phyloP scores from a whole-genome alignment of 1,284 basidiomycete species.

The Sporisorium reilianum region DNA sequence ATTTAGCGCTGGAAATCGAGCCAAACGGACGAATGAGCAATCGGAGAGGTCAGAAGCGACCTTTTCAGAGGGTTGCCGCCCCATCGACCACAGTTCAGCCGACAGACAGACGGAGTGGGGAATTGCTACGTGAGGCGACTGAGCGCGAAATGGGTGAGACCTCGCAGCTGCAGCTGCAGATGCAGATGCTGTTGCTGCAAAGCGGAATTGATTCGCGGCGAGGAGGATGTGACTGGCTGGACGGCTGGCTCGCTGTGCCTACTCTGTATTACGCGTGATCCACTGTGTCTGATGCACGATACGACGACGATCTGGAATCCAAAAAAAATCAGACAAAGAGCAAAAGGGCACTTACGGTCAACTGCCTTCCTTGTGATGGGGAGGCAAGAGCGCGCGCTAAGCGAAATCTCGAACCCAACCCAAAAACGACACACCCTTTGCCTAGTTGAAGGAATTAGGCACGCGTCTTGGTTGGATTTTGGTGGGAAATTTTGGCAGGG shows the following conservation, averaged over 20 bases:
- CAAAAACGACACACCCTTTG: too few species aligned
- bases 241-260: neutral
- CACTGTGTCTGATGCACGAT: neutral
- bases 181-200: too few species aligned
- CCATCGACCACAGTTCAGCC: constrained; percentile 1
- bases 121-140: neutral
- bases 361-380: neutral
- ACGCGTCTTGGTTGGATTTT: too few species aligned
- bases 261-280: neutral
- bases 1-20: neutral
- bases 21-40: constrained; percentile 6
- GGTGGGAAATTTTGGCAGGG: too few species aligned
- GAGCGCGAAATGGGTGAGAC: constrained; percentile 2
- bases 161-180: neutral
- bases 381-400: neutral
- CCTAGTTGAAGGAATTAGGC: too few species aligned
- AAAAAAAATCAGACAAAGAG: neutral
- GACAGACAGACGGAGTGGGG: neutral
- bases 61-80: neutral
- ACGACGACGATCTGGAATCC: neutral
- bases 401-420: neutral
- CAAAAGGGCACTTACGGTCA: neutral
- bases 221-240: neutral
- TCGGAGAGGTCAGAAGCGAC: constrained; percentile 1
- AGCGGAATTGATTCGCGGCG: neutral